Evolutionary conservation across 306 rosid genomes (phyloP).

Genomic region (Pyrus pyrifolia): DNA sequence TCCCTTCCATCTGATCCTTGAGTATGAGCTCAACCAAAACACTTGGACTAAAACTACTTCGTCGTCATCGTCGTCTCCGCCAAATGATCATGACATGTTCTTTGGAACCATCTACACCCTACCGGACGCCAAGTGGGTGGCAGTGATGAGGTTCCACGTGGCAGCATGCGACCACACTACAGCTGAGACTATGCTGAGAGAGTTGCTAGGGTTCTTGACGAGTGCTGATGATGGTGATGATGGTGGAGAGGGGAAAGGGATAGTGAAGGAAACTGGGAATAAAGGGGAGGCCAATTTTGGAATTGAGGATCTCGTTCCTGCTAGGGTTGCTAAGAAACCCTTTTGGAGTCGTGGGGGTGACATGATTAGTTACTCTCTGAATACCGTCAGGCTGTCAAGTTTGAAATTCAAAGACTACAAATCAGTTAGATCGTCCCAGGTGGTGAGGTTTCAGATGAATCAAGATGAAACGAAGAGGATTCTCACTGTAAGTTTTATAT

Average conservation of each 20-base stretch:
- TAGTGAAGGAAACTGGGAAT: not conserved
- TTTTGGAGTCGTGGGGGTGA: constrained; percentile 47
- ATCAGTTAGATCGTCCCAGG: constrained; percentile 33
- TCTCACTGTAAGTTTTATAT: constrained; percentile 30
- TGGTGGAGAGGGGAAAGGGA: not conserved
- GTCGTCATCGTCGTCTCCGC: not conserved
- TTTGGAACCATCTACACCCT: constrained; percentile 9
- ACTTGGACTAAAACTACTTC: constrained; percentile 9
- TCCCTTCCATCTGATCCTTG: constrained; percentile 38
- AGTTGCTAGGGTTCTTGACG: constrained; percentile 21
- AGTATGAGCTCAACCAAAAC: constrained; percentile 43
- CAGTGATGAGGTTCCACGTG: constrained; percentile 38
- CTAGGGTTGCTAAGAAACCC: constrained; percentile 25
- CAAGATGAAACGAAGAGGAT: constrained; percentile 27
- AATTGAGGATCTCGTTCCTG: constrained; percentile 43
- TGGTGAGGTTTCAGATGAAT: constrained; percentile 40
- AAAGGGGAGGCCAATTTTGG: constrained; percentile 17
- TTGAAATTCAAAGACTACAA: constrained; percentile 36
- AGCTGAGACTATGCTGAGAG: constrained; percentile 37
- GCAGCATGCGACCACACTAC: constrained; percentile 57
- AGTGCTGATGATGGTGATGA: not conserved
- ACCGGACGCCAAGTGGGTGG: constrained; percentile 14
- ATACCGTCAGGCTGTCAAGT: constrained; percentile 37
- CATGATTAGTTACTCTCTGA: constrained; percentile 48
- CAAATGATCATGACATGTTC: constrained; percentile 29